A percentile compares a stretch with the other conserved stretches of the same genome.
Evolutionary conservation across 2,329 filamentous ascomycete genomes (phyloP).

Genomic region (Nemania bipapillata): DNA sequence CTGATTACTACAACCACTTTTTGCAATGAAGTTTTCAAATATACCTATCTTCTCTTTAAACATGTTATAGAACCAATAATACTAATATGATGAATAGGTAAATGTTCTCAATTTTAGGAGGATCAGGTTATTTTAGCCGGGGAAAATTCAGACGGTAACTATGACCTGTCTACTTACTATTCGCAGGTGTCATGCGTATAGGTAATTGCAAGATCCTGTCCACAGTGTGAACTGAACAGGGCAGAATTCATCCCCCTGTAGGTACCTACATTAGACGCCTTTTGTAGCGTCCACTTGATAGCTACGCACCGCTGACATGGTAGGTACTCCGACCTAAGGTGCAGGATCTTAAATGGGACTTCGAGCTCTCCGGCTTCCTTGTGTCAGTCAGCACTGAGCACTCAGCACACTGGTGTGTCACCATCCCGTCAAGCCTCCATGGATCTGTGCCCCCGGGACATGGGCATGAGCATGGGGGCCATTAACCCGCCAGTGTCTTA

Average conservation of each 20-base stretch:
- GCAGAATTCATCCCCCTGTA: neutral
- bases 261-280: neutral
- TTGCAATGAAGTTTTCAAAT: too few relatives aligned
- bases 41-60: too few relatives aligned
- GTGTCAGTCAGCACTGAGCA: slow-evolving; percentile 3
- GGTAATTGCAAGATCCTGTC: neutral
- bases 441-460: slow-evolving; percentile 21
- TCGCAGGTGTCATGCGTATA: neutral
- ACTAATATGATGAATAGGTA: too few relatives aligned
- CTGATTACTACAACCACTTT: too few relatives aligned
- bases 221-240: neutral
- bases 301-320: neutral
- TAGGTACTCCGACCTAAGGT: neutral
- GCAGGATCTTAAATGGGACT: slow-evolving; percentile 4
- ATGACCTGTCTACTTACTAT: too few relatives aligned
- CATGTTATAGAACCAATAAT: too few relatives aligned
- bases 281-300: neutral
- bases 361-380: neutral
- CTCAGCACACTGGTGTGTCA: slow-evolving; percentile 22
- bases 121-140: too few relatives aligned
- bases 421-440: slow-evolving; percentile 32
- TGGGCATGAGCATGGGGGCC: slow-evolving; percentile 9
- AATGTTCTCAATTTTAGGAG: too few relatives aligned
- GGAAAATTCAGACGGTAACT: too few relatives aligned
- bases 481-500: slow-evolving; percentile 36